A percentile compares a stretch with the other conserved stretches of the same genome.
Conservation (phyloP, 345 rosid species). For the Mangifera indica region DNA sequence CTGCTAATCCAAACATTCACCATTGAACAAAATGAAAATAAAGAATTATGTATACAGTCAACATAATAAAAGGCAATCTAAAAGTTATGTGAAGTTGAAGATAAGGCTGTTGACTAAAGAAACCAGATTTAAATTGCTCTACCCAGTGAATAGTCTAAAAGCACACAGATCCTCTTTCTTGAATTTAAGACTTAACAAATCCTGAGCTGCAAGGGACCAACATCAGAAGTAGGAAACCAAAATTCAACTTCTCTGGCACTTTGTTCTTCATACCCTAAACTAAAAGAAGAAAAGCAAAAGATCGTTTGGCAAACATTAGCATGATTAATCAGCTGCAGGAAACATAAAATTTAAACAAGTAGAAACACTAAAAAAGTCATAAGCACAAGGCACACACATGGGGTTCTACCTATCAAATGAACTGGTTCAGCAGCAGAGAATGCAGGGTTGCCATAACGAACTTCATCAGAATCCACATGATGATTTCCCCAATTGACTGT, state of each 20-base stretch:
- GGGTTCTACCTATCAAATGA: constrained; percentile 29
- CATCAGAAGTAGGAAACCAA: constrained; percentile 53
- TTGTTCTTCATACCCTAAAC: constrained; percentile 50
- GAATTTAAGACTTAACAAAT: too few species aligned
- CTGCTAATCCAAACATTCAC: too few species aligned
- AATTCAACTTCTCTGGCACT: constrained; percentile 42
- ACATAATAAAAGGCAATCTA: too few species aligned
- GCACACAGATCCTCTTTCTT: too few species aligned
- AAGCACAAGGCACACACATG: constrained; percentile 1
- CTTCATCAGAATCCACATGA: constrained; percentile 37
- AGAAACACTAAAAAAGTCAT: not conserved
- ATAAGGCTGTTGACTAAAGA: too few species aligned
- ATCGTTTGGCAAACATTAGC: not conserved
- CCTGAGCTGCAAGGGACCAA: constrained; percentile 67
- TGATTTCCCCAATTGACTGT: constrained; percentile 38
- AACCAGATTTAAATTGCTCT: too few species aligned
- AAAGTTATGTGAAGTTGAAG: too few species aligned
- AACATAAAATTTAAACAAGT: too few species aligned
- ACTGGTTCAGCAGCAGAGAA: constrained; percentile 29
- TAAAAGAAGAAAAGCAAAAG: not conserved
- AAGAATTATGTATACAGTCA: too few species aligned
- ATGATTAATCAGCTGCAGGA: too few species aligned
- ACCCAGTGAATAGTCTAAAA: too few species aligned
- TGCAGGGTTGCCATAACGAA: constrained; percentile 29
- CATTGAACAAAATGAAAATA: too few species aligned